These are phyloP conservation scores for Lactarius hatsudake DNA, from an alignment of 768 basidiomycete species.

Conservation along the genomic window DNA sequence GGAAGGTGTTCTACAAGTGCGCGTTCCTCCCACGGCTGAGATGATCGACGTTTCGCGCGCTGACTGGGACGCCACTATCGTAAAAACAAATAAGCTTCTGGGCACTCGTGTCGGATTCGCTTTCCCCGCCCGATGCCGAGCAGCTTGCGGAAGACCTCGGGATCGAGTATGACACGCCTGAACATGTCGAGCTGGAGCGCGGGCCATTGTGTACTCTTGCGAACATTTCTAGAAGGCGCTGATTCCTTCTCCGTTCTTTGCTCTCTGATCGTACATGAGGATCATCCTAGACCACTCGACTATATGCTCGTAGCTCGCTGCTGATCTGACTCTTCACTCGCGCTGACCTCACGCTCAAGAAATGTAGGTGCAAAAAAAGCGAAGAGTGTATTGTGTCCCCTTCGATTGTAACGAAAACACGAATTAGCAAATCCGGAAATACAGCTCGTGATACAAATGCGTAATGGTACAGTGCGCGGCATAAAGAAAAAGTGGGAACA, in stretches of 20 bases:
- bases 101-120: slow-evolving; percentile 63
- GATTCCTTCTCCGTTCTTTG: neutral
- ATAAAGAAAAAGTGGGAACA: slow-evolving; percentile 1
- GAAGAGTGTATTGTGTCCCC: slow-evolving; percentile 7
- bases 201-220: slow-evolving; percentile 48
- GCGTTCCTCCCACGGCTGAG: slow-evolving; percentile 31
- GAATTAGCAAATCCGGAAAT: slow-evolving; percentile 20
- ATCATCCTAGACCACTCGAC: neutral
- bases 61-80: too few relatives aligned
- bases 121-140: slow-evolving; percentile 61
- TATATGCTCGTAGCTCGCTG: neutral
- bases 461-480: slow-evolving; percentile 25
- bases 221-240: slow-evolving; percentile 14
- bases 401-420: slow-evolving; percentile 15
- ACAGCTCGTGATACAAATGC: slow-evolving; percentile 26
- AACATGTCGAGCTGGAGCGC: slow-evolving; percentile 64
- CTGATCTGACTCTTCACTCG: neutral
- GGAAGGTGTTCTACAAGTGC: slow-evolving; percentile 74
- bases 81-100: slow-evolving; percentile 54
- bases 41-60: neutral
- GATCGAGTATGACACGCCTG: slow-evolving; percentile 71
- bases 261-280: neutral
- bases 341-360: too few relatives aligned
- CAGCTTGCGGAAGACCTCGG: slow-evolving; percentile 77
- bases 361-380: neutral